phyloP scores from a whole-genome alignment of 768 basidiomycete species.

The Harrya chromipes region DNA sequence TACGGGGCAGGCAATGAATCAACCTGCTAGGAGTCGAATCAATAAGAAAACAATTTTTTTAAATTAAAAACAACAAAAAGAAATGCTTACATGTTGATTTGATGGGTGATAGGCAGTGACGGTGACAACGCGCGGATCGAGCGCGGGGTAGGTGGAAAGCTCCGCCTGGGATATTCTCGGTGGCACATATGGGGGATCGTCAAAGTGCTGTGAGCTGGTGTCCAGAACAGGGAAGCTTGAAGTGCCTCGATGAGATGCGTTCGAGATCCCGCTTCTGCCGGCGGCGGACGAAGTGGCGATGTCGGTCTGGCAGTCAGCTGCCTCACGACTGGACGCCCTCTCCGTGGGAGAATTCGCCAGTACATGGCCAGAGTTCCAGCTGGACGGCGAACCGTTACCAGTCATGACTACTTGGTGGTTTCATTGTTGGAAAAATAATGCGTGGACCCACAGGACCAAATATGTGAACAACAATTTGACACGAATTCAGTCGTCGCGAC shows the following conservation, averaged over 20 bases:
- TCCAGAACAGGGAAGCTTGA: conserved; percentile 9
- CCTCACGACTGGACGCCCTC: no score
- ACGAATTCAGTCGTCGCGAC: conserved; percentile 6
- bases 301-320: conserved; percentile 17
- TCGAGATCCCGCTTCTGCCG: conserved; percentile 11
- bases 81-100: conserved; percentile 15
- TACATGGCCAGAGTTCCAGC: conserved; percentile 12
- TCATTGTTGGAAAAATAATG: conserved; percentile 28
- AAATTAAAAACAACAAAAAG: background rate
- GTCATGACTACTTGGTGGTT: conserved; percentile 25
- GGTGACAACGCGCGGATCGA: conserved; percentile 8
- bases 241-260: conserved; percentile 14
- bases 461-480: conserved; percentile 21
- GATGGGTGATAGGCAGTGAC: conserved; percentile 8
- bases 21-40: background rate
- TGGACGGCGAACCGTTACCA: conserved; percentile 16
- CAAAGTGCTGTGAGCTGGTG: conserved; percentile 16
- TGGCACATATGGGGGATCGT: conserved; percentile 31
- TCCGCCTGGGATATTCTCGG: conserved; percentile 22
- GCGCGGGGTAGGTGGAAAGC: conserved; percentile 14
- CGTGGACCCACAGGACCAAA: conserved; percentile 36
- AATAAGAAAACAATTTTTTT: background rate
- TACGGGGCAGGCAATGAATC: conserved; percentile 5
- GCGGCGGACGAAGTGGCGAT: conserved; percentile 12
- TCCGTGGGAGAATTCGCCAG: conserved; percentile 13